Conservation (phyloP, 176 grass and related monocot species). For the Cenchrus fungigraminus region DNA sequence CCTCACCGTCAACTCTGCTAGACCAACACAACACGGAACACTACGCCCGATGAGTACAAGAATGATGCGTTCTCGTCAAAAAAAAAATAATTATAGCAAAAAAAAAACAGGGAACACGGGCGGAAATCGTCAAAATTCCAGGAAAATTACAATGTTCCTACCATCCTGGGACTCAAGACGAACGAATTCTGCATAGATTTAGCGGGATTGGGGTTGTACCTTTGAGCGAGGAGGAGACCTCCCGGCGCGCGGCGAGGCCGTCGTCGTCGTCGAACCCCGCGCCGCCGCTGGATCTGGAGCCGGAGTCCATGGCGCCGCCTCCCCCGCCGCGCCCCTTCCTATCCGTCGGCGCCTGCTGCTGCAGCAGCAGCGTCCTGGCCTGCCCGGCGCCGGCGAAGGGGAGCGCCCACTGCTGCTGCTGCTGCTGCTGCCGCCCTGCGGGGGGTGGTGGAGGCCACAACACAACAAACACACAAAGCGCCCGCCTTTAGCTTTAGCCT, state of each 20-base stretch:
- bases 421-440: conserved; percentile 55
- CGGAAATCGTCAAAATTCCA: conserved; percentile 15
- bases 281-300: conserved; percentile 83
- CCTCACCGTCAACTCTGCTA: conserved; percentile 54
- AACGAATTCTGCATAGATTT: neutral
- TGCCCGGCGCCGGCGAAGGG: conserved; percentile 54
- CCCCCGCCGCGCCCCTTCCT: conserved; percentile 39
- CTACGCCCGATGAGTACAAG: conserved; percentile 23
- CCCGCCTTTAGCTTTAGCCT: conserved; percentile 18
- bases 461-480: conserved; percentile 31
- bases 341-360: conserved; percentile 33
- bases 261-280: conserved; percentile 86
- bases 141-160: neutral
- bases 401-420: conserved; percentile 58
- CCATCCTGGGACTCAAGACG: neutral
- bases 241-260: conserved; percentile 67
- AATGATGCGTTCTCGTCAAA: conserved; percentile 2
- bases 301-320: conserved; percentile 61
- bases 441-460: conserved; percentile 25
- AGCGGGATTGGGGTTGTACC: conserved; percentile 49
- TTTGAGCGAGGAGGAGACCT: conserved; percentile 87
- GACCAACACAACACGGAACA: conserved; percentile 33
- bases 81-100: neutral
- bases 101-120: neutral
- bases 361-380: conserved; percentile 40